phyloP scores from a whole-genome alignment of 441 rosid species.

The Melastoma candidum region DNA sequence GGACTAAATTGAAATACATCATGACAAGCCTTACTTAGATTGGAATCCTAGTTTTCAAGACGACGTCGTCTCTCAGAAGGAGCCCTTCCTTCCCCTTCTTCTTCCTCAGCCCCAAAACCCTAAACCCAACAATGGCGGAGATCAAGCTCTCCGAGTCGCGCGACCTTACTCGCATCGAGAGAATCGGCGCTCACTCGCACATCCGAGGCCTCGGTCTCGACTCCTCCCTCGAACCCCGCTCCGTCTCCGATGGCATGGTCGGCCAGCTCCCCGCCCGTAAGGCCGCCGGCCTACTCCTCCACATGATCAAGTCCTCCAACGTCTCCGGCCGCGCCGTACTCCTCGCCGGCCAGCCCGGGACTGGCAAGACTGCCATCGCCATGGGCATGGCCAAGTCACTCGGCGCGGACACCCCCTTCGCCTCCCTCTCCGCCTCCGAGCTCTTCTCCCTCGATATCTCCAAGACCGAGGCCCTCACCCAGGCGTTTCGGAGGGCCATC shows the following conservation, averaged over 20 bases:
- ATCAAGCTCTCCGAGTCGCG: constrained; percentile 59
- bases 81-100: too few species aligned
- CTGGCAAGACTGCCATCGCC: constrained; percentile 89
- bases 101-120: too few species aligned
- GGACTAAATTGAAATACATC: too few species aligned
- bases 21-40: too few species aligned
- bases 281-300: constrained; percentile 85
- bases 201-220: constrained; percentile 89
- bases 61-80: too few species aligned
- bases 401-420: constrained; percentile 86
- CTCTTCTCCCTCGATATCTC: constrained; percentile 91
- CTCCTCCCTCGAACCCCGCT: constrained; percentile 75
- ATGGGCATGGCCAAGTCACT: constrained; percentile 98
- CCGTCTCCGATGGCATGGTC: constrained; percentile 65
- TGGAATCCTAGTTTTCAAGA: too few species aligned
- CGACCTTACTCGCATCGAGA: constrained; percentile 81
- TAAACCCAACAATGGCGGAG: constrained; percentile 44
- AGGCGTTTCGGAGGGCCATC: constrained; percentile 66
- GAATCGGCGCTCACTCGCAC: constrained; percentile 93
- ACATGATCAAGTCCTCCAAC: constrained; percentile 81
- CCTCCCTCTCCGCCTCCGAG: constrained; percentile 82
- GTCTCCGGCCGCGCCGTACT: constrained; percentile 87
- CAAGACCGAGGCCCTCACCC: constrained; percentile 78
- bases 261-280: constrained; percentile 74
- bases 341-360: constrained; percentile 91